These are phyloP conservation scores for Aspergillus clavatus DNA, from an alignment of 2,329 filamentous ascomycete genomes.

Conservation along the genomic window DNA sequence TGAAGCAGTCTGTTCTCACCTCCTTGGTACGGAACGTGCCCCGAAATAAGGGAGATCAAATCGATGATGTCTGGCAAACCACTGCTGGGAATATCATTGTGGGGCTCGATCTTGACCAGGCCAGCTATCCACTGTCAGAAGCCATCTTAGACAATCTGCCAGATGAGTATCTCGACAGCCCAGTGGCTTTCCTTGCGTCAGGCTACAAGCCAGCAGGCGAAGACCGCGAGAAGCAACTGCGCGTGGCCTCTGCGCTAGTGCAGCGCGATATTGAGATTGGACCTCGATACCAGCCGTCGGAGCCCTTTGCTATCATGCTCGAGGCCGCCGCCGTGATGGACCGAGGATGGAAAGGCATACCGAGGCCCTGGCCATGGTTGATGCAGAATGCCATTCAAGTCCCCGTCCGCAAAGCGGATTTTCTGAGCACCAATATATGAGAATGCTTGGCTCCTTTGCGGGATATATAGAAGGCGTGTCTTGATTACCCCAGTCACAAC, in stretches of 20 bases:
- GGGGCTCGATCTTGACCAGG: conserved; percentile 24
- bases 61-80: conserved; percentile 17
- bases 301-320: conserved; percentile 30
- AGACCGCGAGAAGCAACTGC: conserved; percentile 24
- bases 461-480: not conserved
- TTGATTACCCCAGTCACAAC: not conserved
- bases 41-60: conserved; percentile 6
- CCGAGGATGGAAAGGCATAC: conserved; percentile 24
- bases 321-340: conserved; percentile 33
- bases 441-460: not conserved
- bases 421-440: not conserved
- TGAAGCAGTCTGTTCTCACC: conserved; percentile 29
- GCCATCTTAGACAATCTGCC: conserved; percentile 20
- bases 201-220: conserved; percentile 14
- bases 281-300: conserved; percentile 17
- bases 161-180: conserved; percentile 22
- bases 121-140: conserved; percentile 7
- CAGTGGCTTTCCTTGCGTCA: conserved; percentile 21
- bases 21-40: conserved; percentile 28
- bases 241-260: conserved; percentile 24
- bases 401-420: conserved; percentile 16
- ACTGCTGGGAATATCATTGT: conserved; percentile 32
- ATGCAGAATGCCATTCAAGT: conserved; percentile 32
- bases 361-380: conserved; percentile 25
- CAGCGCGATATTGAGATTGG: conserved; percentile 27